Evolutionary conservation across 352 stramenopile species (phyloP).

Genomic region (Thalassiosira mediterranea): DNA sequence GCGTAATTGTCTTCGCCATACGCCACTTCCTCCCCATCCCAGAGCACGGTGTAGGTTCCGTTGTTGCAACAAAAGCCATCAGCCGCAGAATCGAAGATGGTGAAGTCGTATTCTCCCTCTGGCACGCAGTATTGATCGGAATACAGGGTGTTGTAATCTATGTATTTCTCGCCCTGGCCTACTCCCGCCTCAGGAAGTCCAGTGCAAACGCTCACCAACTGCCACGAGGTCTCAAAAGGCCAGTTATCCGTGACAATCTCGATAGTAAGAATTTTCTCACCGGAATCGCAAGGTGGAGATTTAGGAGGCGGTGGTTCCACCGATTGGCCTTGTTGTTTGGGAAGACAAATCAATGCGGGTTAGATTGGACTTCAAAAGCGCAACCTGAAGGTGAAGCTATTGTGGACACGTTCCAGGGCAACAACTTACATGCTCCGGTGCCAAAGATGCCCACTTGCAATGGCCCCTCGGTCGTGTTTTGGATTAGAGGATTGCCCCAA

Average conservation of each 20-base stretch:
- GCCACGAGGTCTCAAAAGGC: constrained; percentile 7
- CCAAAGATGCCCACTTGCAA: constrained; percentile 14
- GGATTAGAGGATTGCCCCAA: not conserved
- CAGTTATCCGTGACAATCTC: constrained; percentile 12
- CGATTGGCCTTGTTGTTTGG: too few relatives aligned
- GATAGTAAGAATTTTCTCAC: not conserved
- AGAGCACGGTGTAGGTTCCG: not conserved
- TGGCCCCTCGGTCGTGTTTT: not conserved
- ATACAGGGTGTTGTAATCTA: not conserved
- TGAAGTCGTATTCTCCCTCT: constrained; percentile 18
- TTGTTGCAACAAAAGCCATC: constrained; percentile 39
- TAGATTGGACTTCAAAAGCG: too few relatives aligned
- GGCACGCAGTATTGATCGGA: constrained; percentile 2
- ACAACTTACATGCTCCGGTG: constrained; percentile 4
- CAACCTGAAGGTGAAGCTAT: too few relatives aligned
- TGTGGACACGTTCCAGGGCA: not conserved
- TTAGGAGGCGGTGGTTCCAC: too few relatives aligned
- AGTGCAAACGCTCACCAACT: not conserved
- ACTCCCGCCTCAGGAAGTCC: not conserved
- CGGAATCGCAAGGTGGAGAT: constrained; percentile 5
- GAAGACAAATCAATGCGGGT: too few relatives aligned
- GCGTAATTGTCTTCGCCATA: not conserved
- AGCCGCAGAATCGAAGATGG: constrained; percentile 31
- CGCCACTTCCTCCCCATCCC: constrained; percentile 4
- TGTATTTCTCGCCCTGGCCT: not conserved